A percentile compares a stretch with the other conserved stretches of the same genome.
Evolutionary conservation across 495 filamentous ascomycete species (phyloP).

Genomic region (Neurospora cerealis): DNA sequence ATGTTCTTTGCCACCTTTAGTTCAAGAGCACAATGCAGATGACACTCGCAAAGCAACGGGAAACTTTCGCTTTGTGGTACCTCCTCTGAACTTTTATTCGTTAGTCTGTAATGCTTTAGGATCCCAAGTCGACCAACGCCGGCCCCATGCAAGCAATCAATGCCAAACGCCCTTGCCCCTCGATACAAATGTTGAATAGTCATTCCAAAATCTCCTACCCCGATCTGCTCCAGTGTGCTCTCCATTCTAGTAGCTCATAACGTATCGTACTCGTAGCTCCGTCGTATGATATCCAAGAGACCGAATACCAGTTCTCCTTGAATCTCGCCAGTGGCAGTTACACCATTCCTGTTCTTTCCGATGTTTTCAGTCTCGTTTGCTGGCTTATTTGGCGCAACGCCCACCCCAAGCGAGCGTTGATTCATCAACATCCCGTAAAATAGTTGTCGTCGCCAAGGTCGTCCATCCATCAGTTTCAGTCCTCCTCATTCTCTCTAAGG

Average conservation of each 20-base stretch:
- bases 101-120: background rate
- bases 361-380: background rate
- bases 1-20: background rate
- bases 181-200: background rate
- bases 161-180: background rate
- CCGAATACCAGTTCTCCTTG: background rate
- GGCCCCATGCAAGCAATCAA: background rate
- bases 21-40: background rate
- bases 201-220: background rate
- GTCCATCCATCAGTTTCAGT: background rate
- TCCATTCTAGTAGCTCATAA: background rate
- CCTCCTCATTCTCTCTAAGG: conserved; percentile 12
- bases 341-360: background rate
- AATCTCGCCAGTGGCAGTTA: background rate
- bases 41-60: background rate
- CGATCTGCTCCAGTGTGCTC: background rate
- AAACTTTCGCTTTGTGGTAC: background rate
- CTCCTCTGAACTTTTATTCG: background rate
- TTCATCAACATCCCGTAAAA: background rate
- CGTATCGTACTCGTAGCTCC: background rate
- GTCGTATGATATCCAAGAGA: background rate
- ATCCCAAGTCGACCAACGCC: background rate
- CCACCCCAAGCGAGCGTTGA: background rate
- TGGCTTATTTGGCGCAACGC: background rate
- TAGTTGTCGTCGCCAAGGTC: background rate